Percentiles rank a stretch among this genome's conserved stretches.
Conservation (phyloP, 352 stramenopile species). For the Phytophthora hybrid region DNA sequence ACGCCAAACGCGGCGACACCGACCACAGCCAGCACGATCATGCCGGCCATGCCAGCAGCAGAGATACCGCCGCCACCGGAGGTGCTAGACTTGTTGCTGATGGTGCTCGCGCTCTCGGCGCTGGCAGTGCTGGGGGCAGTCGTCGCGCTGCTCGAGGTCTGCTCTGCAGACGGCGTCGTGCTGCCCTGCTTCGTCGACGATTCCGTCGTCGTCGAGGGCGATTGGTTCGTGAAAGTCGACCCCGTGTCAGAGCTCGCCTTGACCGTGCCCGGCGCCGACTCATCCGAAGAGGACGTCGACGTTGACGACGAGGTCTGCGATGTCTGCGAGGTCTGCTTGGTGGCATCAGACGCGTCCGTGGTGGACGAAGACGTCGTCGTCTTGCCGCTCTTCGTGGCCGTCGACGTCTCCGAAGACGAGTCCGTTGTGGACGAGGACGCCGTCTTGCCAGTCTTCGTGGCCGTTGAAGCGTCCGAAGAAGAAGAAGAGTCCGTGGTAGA, state of each 20-base stretch:
- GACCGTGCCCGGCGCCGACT: slow-evolving; percentile 38
- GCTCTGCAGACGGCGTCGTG: slow-evolving; percentile 8
- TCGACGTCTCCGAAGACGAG: slow-evolving; percentile 3
- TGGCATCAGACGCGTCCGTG: slow-evolving; percentile 9
- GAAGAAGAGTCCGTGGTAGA: background rate
- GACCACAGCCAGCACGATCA: slow-evolving; percentile 65
- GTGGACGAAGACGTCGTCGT: slow-evolving; percentile 9
- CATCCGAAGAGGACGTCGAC: slow-evolving; percentile 8
- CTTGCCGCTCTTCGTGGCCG: slow-evolving; percentile 19
- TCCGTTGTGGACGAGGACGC: slow-evolving; percentile 8
- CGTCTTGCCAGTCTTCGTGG: slow-evolving; percentile 10
- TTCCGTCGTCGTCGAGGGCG: slow-evolving; percentile 21
- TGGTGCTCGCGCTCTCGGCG: slow-evolving; percentile 17
- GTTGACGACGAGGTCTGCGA: slow-evolving; percentile 11
- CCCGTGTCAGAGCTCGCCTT: slow-evolving; percentile 47
- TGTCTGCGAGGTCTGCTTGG: slow-evolving; percentile 11
- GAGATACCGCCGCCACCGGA: slow-evolving; percentile 43
- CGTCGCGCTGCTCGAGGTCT: slow-evolving; percentile 8
- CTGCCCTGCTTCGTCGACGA: slow-evolving; percentile 25
- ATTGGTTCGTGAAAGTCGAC: slow-evolving; percentile 46
- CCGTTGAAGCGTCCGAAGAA: background rate
- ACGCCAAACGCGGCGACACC: slow-evolving; percentile 58
- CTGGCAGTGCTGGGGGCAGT: slow-evolving; percentile 13
- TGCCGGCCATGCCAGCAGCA: slow-evolving; percentile 62
- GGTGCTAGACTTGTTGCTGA: slow-evolving; percentile 60